Percentiles rank a stretch among this genome's conserved stretches.
Evolutionary conservation across 306 rosid species (phyloP).

Genomic region (Cicer arietinum): DNA sequence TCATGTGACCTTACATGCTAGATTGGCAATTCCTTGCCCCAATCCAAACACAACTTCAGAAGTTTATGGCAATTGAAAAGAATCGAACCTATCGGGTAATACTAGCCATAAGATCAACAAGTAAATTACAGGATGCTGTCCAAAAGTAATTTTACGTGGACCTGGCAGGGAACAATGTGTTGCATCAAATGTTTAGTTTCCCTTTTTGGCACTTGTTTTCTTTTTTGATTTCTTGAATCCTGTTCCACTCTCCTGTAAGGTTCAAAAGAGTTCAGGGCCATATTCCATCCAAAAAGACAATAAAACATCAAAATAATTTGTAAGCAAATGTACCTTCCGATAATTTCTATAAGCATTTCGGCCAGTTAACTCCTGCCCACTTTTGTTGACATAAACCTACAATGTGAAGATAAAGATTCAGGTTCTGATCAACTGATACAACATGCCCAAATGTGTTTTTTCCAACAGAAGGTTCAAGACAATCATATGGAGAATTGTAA

Average conservation of each 20-base stretch:
- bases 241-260: conserved; percentile 70
- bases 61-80: conserved; percentile 12
- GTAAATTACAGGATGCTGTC: conserved; percentile 37
- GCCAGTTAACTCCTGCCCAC: conserved; percentile 79
- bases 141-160: conserved; percentile 36
- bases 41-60: conserved; percentile 17
- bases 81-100: conserved; percentile 14
- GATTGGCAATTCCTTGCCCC: conserved; percentile 28
- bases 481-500: conserved; percentile 20
- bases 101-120: conserved; percentile 23
- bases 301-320: conserved; percentile 18
- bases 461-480: conserved; percentile 12
- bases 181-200: conserved; percentile 42
- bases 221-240: conserved; percentile 57
- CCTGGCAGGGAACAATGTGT: conserved; percentile 23
- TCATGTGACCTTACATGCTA: conserved; percentile 31
- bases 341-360: conserved; percentile 64
- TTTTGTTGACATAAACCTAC: conserved; percentile 80
- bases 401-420: conserved; percentile 40
- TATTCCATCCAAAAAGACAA: conserved; percentile 7
- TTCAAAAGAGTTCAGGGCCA: conserved; percentile 43
- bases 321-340: conserved; percentile 57
- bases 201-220: conserved; percentile 62
- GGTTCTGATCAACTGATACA: conserved; percentile 23
- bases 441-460: conserved; percentile 31